Evolutionary conservation across 257 asterid species (phyloP), one percentile per base, ranked within the genome.

Genomic region (Salvia hispanica): DNA sequence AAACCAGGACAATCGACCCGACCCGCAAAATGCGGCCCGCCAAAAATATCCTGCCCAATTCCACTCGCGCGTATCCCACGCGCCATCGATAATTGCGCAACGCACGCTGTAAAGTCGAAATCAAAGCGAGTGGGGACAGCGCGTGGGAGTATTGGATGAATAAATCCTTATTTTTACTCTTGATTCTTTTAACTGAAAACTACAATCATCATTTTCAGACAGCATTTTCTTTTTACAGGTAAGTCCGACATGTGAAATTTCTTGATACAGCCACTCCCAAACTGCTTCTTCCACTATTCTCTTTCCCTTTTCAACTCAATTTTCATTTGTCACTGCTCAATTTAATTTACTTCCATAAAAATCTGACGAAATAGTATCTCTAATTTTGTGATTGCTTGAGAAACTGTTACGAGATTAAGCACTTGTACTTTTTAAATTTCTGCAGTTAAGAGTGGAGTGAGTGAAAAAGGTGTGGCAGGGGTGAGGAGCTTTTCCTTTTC

Each of bases 61-160:
- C 72, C 76, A 80, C 73, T 64, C 85, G 85, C 84, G 42, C 25
- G 0, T 2, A 0, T 0, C 2, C 1, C 80, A 85, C 92, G 90
- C 88, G 80, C 76, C 76, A 63, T 76, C 66, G 82, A 75, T 73
- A 50, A 72, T 57, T 75, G 73, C 79, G 80, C 78, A 14, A 58
- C 51, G 68, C 76, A 54, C 67, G 83, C 82, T 67, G 80, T 72
- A 67, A 56, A 71, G 71, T 42, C 52, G 46, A 66, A 40, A 71
- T 59, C 59, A 66, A 57, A 63, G 67, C 58, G 69, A 50, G 86
- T 80, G 85, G 91, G 86, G 89, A 59, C 91, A 79, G 88, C 88
- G 91, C 89, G 89, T 86, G 96, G 80, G 39, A 14, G 18, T 10
- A 5, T 42, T 48, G 71, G 37, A 40, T 67, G 64, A 40, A 47